Evolutionary conservation across 192 early-diverging fungal genomes (phyloP), one percentile per base, ranked within the genome.

Genomic region (Backusella tuberculispora): DNA sequence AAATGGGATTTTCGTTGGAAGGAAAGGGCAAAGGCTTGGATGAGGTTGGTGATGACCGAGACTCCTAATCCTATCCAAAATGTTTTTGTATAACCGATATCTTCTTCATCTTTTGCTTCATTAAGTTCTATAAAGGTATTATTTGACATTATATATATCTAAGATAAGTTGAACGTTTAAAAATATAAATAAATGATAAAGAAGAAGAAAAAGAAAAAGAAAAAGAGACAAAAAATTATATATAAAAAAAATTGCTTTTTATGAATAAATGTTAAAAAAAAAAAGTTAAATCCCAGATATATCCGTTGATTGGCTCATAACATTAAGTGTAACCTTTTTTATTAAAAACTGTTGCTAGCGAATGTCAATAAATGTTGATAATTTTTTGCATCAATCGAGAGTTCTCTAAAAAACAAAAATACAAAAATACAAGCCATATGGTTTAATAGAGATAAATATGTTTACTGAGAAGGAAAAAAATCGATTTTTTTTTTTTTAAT

Each of bases 1-100:
- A 91, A 76, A 80, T 94, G 90, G 0, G 91, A 91, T 46, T 92
- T 92, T 40, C 91, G 89, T 64, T 94, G 92, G 67, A 92, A 84
- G 14, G 92, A 89, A 71, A 94, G 82, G 6, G 90, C 91, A 9
- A 94, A 86, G 5, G 92, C 72, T 34, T 79, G 78, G 29, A 79
- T 66, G 9, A 79, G 69, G 63, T 79, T 79, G 21, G 78, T 79
- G 6, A 64, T 24, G 7, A 79, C 45, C 6, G 78, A 79, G 7
- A 79, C 63, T 14, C 34, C 63, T 47, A 66, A 38, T 69, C 78
- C 73, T 38, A 75, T 70, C 78, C 73, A 79, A 45, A 79, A 66
- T 63, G 63, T 48, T 47, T 74, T 40, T 43, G 66, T 67, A 17
- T 67, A 67, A n/a, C 53, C 53, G 2, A 26, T 26, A 19, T 60